Base-by-base conservation (phyloP, 768 basidiomycete species). In the Tulasnella sp. region DNA sequence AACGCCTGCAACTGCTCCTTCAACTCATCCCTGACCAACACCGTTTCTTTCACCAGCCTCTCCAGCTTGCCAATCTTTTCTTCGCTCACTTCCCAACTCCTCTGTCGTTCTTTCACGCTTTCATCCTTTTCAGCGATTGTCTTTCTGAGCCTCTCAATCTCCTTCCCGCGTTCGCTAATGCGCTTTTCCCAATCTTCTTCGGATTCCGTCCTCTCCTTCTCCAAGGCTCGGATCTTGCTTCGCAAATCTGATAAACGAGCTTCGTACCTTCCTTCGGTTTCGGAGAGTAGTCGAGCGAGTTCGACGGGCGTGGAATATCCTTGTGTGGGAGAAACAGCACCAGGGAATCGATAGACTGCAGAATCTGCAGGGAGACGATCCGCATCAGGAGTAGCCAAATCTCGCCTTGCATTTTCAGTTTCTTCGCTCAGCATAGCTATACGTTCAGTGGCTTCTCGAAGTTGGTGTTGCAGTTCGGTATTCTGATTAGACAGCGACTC, bases 111-210 rank as follows among this genome's bases (percentile, higher is more conserved):
- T 45, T 78, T 74, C 49, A 73, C 69, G 59, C 84, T 79, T 39
- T 74, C 70, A 22, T 70, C 75, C 60, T 73, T 78, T 44, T 75
- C 72, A 25, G 75, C 78, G 33, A 90, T 61, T 35, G 71, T 60
- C 34, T 67, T 68, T 60, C 81, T 78, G 55, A 91, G 60, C 44
- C 78, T 75, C 52, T 95, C 89, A 16, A 81, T 67, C 62, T 93
- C 91, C 56, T 72, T 73, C 20, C 75, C 71, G 61, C 88, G 84
- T 59, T 87, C 83, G 22, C 73, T 73, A 28, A 96, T 69, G 62
- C 89, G 91, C 51, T 72, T 73, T 61, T 83, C 84, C 87, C 91
- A 93, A 55, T 87, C 83, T 22, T 83, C 81, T 59, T 98, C 93
- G 27, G 75, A 75, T 44, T 93, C 91, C 47, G 74, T 80, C 33